These are phyloP conservation scores for Microthlaspi erraticum DNA, from an alignment of 345 rosid genomes.

Conservation along the genomic window DNA sequence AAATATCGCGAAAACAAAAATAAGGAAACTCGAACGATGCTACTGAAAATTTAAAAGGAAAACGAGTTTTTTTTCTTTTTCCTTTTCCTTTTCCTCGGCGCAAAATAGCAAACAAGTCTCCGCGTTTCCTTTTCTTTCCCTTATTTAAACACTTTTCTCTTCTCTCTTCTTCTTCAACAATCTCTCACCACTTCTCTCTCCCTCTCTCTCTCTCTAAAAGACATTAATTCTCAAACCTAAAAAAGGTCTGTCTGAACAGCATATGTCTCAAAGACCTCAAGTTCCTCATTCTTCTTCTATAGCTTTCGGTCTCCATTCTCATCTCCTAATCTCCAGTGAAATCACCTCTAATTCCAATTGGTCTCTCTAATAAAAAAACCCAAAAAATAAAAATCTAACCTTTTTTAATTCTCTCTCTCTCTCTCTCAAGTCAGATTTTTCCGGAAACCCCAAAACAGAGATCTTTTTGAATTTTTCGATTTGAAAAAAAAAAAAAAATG, in stretches of 20 bases:
- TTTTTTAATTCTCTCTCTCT: not conserved
- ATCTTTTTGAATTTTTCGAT: not conserved
- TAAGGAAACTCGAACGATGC: slow-evolving; percentile 25
- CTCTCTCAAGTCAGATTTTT: slow-evolving; percentile 1
- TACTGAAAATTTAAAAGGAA: slow-evolving; percentile 7
- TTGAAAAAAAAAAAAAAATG: slow-evolving; percentile 40
- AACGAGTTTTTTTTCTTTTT: not conserved
- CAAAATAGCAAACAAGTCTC: slow-evolving; percentile 40
- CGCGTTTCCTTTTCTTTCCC: slow-evolving; percentile 29
- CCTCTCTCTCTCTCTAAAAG: slow-evolving; percentile 19
- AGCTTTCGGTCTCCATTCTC: slow-evolving; percentile 73
- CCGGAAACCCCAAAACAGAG: not conserved
- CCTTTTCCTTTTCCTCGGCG: slow-evolving; percentile 18
- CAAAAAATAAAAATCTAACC: not conserved
- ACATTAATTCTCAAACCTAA: slow-evolving; percentile 16
- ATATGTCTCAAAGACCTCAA: slow-evolving; percentile 79
- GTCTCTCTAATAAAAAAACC: slow-evolving; percentile 28
- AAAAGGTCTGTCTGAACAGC: slow-evolving; percentile 33
- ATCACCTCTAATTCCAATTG: slow-evolving; percentile 62
- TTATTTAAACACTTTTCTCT: slow-evolving; percentile 27
- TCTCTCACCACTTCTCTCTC: not conserved
- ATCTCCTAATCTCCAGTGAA: slow-evolving; percentile 74
- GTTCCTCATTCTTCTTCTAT: slow-evolving; percentile 74
- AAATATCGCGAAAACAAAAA: not conserved
- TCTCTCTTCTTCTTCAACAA: slow-evolving; percentile 20